These are phyloP conservation scores for Monosporascus ibericus DNA, from an alignment of 2,329 filamentous ascomycete species.

Conservation along the genomic window DNA sequence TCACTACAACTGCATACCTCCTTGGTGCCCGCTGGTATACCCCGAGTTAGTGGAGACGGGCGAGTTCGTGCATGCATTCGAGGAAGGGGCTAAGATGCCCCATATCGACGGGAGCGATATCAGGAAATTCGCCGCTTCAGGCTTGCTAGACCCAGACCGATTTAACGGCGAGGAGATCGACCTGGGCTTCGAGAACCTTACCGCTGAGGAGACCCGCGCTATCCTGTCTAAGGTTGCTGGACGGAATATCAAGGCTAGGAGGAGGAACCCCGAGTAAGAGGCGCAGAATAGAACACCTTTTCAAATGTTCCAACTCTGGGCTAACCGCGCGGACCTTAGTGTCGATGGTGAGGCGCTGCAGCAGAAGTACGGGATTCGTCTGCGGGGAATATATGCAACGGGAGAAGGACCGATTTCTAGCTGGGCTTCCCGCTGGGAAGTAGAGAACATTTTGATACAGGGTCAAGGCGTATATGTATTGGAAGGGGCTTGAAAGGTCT, in stretches of 20 bases:
- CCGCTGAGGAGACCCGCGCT: neutral
- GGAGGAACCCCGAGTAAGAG: neutral
- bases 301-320: neutral
- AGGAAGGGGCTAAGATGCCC: neutral
- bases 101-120: neutral
- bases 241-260: neutral
- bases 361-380: neutral
- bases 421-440: neutral
- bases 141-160: neutral
- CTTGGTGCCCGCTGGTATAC: neutral
- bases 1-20: neutral
- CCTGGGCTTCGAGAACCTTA: neutral
- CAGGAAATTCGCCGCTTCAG: neutral
- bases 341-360: neutral
- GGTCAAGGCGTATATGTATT: too few relatives aligned
- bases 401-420: neutral
- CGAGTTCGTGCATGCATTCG: neutral
- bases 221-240: neutral
- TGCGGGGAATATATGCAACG: neutral
- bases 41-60: neutral
- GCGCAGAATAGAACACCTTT: neutral
- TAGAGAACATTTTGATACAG: neutral
- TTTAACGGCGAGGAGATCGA: neutral
- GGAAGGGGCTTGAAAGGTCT: too few relatives aligned
- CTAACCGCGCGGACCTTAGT: neutral